These are phyloP conservation scores for Alternaria postmessia DNA, from an alignment of 2,329 filamentous ascomycete genomes.

Conservation along the genomic window DNA sequence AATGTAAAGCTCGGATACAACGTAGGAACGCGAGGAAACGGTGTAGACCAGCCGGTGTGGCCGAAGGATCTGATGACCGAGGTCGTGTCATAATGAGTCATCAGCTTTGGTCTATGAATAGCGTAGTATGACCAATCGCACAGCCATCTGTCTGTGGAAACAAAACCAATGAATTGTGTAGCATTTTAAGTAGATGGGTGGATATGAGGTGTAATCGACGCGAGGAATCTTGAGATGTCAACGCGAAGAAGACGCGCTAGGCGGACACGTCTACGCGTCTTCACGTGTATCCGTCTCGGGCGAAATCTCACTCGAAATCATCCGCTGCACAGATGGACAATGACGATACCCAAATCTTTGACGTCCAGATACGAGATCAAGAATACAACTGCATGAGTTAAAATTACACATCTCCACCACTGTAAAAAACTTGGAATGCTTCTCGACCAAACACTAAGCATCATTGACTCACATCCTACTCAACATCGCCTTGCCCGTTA, in stretches of 20 bases:
- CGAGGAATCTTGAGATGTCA: not conserved
- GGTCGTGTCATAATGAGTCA: conserved; percentile 37
- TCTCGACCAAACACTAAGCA: not conserved
- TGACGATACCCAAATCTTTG: not conserved
- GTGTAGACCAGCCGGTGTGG: conserved; percentile 59
- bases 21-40: conserved; percentile 61
- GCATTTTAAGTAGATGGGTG: not conserved
- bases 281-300: not conserved
- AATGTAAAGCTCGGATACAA: conserved; percentile 54
- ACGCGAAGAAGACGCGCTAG: not conserved
- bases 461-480: not conserved
- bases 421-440: not conserved
- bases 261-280: not conserved
- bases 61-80: conserved; percentile 56
- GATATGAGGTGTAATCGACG: no score
- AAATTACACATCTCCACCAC: not conserved
- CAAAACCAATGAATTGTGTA: not conserved
- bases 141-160: not conserved
- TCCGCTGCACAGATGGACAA: not conserved
- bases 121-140: not conserved
- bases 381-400: not conserved
- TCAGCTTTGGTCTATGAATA: not conserved
- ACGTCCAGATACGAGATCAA: not conserved
- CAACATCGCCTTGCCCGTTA: not conserved
- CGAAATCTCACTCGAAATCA: not conserved